Evolutionary conservation across 371 early-diverging fungal species (phyloP), one percentile per base, ranked within the genome.

Genomic region (Mucor irregularis): DNA sequence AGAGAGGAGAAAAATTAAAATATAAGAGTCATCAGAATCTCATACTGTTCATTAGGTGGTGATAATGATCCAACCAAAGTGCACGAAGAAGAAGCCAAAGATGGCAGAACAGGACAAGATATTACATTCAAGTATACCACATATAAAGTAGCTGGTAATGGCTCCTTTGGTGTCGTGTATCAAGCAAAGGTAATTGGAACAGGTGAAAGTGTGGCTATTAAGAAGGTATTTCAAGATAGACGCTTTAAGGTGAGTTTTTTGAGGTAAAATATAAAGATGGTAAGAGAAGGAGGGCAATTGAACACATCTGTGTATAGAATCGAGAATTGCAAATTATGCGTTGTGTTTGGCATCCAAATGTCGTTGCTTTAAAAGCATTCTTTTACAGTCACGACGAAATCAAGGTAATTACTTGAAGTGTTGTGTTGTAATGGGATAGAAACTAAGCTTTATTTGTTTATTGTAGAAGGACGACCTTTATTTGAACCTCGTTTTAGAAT

Each of bases 191-290:
- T 95, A n/a, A 74, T 90, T 17, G 82, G 85, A 50, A 78, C 85
- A 34, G 82, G 84, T 34, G 94, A 95, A 64, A 81, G 81, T 37
- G 87, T 87, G 10, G 98, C 98, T 55, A 93, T 97, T 50, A 97
- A 97, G 74, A 94, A 94, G 74, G 98, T 97, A 4, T 74, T 94
- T 28, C 98, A 97, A 81, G 98, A 97, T 72, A 91, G 86, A 80
- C 86, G 97, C 26, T 97, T 94, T 83, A 96, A 96, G 89, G 92
- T 90, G n/a, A n/a, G n/a, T n/a, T n/a, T n/a, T n/a, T n/a, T n/a
- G n/a, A n/a, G n/a, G n/a, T n/a, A n/a, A 25, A 29, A 28, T 31
- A 52, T 4, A 19, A 37, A 30, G 17, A 28, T 29, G 16, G 22
- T 21, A 9, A 29, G 11, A 26, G 29, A 19, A 39, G 5, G 37